Evolutionary conservation across 2,329 filamentous ascomycete genomes (phyloP).

Genomic region (Claviceps sp.): DNA sequence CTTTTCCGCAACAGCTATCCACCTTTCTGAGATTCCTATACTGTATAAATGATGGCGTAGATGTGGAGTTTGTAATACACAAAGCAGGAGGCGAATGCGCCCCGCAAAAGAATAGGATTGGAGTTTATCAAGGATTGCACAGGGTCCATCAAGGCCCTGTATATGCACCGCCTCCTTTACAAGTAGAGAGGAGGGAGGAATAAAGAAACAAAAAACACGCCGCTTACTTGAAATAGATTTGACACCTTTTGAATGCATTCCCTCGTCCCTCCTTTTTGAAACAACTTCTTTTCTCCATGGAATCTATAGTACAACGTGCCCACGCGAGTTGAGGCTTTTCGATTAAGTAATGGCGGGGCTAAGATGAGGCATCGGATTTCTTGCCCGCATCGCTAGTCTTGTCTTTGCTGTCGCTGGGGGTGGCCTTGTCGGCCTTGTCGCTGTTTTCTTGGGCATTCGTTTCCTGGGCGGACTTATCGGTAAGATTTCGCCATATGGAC

Average conservation of each 20-base stretch:
- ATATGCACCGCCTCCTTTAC: too few species aligned
- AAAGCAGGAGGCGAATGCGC: too few species aligned
- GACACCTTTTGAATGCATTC: constrained; percentile 25
- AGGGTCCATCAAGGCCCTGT: too few species aligned
- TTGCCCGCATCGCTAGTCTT: constrained; percentile 18
- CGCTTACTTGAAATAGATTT: constrained; percentile 8
- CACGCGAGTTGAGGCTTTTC: too few species aligned
- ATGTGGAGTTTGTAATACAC: too few species aligned
- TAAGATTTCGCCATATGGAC: constrained; percentile 83
- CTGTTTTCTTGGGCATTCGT: constrained; percentile 17
- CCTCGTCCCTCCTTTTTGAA: constrained; percentile 8
- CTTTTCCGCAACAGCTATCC: too few species aligned
- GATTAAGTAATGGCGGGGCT: neutral
- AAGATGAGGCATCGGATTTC: constrained; percentile 22
- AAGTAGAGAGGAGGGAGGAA: constrained; percentile 9
- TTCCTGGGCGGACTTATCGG: constrained; percentile 53
- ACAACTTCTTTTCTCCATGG: neutral
- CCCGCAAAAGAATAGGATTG: too few species aligned
- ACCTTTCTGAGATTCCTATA: too few species aligned
- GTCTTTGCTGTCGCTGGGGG: constrained; percentile 3
- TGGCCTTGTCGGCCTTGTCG: constrained; percentile 12
- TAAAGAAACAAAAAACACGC: constrained; percentile 7
- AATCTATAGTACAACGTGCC: too few species aligned
- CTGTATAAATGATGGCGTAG: too few species aligned
- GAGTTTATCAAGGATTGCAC: neutral